These are phyloP conservation scores for Nyctanthes arbortristis DNA, from an alignment of 257 asterid species.

Conservation along the genomic window DNA sequence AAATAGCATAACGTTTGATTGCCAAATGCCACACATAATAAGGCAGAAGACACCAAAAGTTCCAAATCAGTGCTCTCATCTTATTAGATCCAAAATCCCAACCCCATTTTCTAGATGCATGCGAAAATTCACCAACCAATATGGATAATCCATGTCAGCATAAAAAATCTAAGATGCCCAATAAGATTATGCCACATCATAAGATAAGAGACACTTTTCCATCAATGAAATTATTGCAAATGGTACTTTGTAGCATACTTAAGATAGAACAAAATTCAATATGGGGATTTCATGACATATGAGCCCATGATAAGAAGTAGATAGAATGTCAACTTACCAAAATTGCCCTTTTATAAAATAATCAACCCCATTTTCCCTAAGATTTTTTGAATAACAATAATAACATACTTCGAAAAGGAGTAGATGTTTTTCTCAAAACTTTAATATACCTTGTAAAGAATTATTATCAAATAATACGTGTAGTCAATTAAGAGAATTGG, in stretches of 20 bases:
- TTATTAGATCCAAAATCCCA: background rate
- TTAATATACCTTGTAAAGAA: no score
- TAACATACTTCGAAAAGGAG: no score
- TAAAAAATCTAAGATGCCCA: conserved; percentile 35
- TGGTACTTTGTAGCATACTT: background rate
- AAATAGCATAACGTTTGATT: conserved; percentile 59
- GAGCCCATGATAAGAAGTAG: background rate
- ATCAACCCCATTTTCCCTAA: no score
- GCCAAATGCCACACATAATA: conserved; percentile 55
- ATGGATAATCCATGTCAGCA: conserved; percentile 52
- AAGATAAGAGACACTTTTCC: conserved; percentile 45
- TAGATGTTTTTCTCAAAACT: no score
- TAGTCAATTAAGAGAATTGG: no score
- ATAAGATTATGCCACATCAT: conserved; percentile 33
- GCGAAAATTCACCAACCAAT: conserved; percentile 62
- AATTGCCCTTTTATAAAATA: background rate
- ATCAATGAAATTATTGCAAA: conserved; percentile 28
- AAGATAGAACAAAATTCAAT: background rate
- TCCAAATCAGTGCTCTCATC: conserved; percentile 56
- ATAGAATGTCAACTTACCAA: background rate
- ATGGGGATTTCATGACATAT: background rate
- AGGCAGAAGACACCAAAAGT: conserved; percentile 46
- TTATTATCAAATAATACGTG: no score
- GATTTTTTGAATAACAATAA: no score
- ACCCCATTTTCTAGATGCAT: conserved; percentile 42